phyloP scores from a whole-genome alignment of 306 rosid genomes.

The Acacia melanoxylon region DNA sequence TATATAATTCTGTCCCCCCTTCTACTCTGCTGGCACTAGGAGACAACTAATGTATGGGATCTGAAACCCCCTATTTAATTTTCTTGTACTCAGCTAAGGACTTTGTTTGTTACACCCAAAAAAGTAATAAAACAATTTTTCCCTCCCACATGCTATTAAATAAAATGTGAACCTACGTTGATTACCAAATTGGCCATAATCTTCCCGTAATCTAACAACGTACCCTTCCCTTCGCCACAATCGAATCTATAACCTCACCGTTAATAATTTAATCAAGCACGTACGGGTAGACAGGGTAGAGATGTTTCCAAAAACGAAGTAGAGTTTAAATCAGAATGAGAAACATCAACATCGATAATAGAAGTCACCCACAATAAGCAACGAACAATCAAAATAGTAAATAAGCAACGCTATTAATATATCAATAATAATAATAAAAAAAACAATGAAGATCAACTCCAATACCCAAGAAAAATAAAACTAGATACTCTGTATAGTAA shows the following conservation, averaged over 20 bases:
- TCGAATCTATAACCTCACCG: background rate
- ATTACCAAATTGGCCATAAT: background rate
- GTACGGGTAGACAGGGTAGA: background rate
- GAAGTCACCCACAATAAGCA: background rate
- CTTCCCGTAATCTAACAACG: background rate
- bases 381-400: background rate
- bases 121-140: background rate
- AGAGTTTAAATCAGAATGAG: background rate
- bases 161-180: background rate
- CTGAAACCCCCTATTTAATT: background rate
- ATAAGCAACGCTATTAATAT: background rate
- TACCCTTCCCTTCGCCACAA: background rate
- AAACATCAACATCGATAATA: background rate
- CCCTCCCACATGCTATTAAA: background rate
- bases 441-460: background rate
- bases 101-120: no score
- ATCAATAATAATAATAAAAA: background rate
- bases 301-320: no score
- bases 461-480: background rate
- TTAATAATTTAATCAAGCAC: background rate
- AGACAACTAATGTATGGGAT: background rate
- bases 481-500: background rate
- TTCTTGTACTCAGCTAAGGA: background rate
- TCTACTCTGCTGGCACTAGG: background rate
- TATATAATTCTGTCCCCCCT: background rate